phyloP scores from a whole-genome alignment of 495 filamentous ascomycete species.

The Aspergillus mulundensis region DNA sequence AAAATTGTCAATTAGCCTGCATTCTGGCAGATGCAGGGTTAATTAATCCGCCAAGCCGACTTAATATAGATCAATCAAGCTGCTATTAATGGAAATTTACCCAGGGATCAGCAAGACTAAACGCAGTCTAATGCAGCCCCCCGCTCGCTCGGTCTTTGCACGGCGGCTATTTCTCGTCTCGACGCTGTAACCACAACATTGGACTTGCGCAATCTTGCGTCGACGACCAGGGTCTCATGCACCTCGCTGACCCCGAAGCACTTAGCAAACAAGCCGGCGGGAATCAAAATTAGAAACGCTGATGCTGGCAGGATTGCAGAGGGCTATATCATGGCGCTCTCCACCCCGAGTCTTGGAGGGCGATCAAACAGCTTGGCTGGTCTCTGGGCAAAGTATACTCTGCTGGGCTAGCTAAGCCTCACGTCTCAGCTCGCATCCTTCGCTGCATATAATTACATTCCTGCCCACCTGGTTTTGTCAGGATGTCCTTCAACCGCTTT shows the following conservation, averaged over 20 bases:
- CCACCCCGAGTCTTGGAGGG: background rate
- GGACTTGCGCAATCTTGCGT: background rate
- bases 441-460: background rate
- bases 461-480: constrained; percentile 26
- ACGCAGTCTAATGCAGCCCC: constrained; percentile 3
- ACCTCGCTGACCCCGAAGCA: background rate
- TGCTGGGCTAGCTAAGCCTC: background rate
- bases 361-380: constrained; percentile 11
- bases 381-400: background rate
- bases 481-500: constrained; percentile 30
- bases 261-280: background rate
- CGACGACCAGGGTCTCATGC: background rate
- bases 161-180: constrained; percentile 3
- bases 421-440: background rate
- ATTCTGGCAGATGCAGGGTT: background rate
- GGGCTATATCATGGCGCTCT: constrained; percentile 1
- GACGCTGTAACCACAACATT: background rate
- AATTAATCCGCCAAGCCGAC: background rate
- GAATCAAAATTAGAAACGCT: constrained; percentile 3
- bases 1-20: constrained; percentile 7
- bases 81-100: background rate
- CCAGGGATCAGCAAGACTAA: background rate
- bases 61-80: constrained; percentile 12
- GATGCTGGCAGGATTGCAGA: background rate
- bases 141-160: constrained; percentile 1